phyloP scores from a whole-genome alignment of 441 rosid species.

The Gossypium trilobum region DNA sequence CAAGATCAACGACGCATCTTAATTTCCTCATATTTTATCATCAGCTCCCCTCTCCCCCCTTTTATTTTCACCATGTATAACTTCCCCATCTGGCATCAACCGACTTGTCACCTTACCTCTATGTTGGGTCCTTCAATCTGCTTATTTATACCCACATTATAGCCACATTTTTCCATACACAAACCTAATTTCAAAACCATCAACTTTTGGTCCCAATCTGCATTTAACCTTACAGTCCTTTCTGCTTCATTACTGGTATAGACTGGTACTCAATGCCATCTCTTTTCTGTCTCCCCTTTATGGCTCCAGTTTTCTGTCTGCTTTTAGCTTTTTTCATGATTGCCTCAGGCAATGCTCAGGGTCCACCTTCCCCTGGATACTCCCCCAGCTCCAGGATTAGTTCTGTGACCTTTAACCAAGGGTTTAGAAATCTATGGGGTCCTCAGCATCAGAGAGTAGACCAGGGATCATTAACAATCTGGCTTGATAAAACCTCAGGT shows the following conservation, averaged over 20 bases:
- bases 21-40: slow-evolving; percentile 12
- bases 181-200: slow-evolving; percentile 3
- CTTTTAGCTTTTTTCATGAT: slow-evolving; percentile 20
- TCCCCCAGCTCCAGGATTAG: slow-evolving; percentile 39
- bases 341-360: slow-evolving; percentile 22
- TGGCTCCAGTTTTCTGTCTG: slow-evolving; percentile 23
- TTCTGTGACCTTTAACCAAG: slow-evolving; percentile 34
- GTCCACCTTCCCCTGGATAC: slow-evolving; percentile 59
- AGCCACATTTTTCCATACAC: slow-evolving; percentile 12
- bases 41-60: not conserved
- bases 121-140: slow-evolving; percentile 22
- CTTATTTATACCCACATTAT: slow-evolving; percentile 31
- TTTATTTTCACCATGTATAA: slow-evolving; percentile 29
- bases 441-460: slow-evolving; percentile 50
- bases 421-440: slow-evolving; percentile 47
- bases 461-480: slow-evolving; percentile 38
- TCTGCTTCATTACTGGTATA: not conserved
- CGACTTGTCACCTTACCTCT: slow-evolving; percentile 26
- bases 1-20: slow-evolving; percentile 11
- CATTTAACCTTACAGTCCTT: not conserved
- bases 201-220: slow-evolving; percentile 6
- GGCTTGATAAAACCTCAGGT: slow-evolving; percentile 54
- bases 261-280: not conserved
- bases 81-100: slow-evolving; percentile 28
- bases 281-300: not conserved